Evolutionary conservation across 805 yeast species (phyloP).

Genomic region (Metschnikowia lochheadii): DNA sequence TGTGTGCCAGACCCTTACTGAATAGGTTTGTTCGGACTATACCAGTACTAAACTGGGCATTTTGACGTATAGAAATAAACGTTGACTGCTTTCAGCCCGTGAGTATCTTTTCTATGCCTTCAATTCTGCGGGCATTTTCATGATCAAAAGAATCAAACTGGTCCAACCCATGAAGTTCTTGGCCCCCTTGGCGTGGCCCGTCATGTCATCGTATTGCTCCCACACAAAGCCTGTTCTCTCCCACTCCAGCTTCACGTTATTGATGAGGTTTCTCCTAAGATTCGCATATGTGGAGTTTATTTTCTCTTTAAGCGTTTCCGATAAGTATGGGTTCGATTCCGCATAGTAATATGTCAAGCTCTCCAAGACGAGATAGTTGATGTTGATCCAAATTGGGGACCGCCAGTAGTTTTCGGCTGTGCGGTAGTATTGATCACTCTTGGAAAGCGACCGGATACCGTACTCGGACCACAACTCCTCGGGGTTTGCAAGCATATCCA

Average conservation of each 20-base stretch:
- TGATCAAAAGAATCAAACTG: slow-evolving; percentile 69
- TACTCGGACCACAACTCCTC: slow-evolving; percentile 69
- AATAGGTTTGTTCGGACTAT: too few relatives aligned
- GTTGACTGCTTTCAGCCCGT: too few relatives aligned
- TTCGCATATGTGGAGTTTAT: slow-evolving; percentile 41
- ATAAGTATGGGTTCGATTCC: slow-evolving; percentile 24
- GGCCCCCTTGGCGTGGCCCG: slow-evolving; percentile 77
- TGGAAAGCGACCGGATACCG: slow-evolving; percentile 81
- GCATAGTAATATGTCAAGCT: slow-evolving; percentile 54
- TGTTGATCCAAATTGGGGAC: slow-evolving; percentile 89
- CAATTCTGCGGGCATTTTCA: slow-evolving; percentile 69
- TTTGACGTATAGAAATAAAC: too few relatives aligned
- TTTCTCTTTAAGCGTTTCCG: slow-evolving; percentile 37
- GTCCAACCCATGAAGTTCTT: slow-evolving; percentile 96
- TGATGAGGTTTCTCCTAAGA: slow-evolving; percentile 63
- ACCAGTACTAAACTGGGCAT: too few relatives aligned
- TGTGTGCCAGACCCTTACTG: background rate
- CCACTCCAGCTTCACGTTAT: slow-evolving; percentile 70
- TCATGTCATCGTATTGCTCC: slow-evolving; percentile 81
- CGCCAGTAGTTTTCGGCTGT: slow-evolving; percentile 93
- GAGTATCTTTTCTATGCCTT: background rate
- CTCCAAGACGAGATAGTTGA: slow-evolving; percentile 79
- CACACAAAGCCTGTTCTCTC: slow-evolving; percentile 73
- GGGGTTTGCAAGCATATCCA: slow-evolving; percentile 62
- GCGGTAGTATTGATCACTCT: slow-evolving; percentile 59